Evolutionary conservation across 331 rosid genomes (phyloP), one percentile per base, ranked within the genome.

Genomic region (Ulmus americana): DNA sequence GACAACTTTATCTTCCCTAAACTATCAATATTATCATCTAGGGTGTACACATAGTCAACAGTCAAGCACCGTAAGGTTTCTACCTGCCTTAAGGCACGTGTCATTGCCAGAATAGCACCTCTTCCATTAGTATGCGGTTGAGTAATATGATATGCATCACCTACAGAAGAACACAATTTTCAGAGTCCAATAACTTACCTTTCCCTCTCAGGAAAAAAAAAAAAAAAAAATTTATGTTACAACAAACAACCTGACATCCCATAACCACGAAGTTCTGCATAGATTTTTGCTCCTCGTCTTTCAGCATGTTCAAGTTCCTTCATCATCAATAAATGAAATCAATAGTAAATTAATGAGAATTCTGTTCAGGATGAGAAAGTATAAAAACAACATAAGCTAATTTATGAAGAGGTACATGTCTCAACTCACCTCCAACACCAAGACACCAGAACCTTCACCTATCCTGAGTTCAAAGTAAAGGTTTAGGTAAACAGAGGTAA

Each of bases 61-160:
- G 47, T 61, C 16, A n/a, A 67, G n/a, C 12, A 4, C 42, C 65
- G 46, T 46, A 40, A 68, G 2, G 47, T 39, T 47, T 66, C 35
- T 69, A 92, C 98, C 98, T 85, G 98, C 81, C 69, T 82, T 62
- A 89, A 61, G 70, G 98, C 96, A 74, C 80, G 74, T 45, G 79
- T 83, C 96, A 92, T 88, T 68, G 98, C 96, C 68, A 92, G 77
- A 84, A 87, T 83, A 66, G 95, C 96, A 60, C 95, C 96, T 80
- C 94, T 85, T 81, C 98, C 98, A 61, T 87, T 84, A 75, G 43
- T 65, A 71, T 85, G 95, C 0, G 96, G 98, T 77, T 92, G 96
- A 73, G 96, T 92, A 67, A 92, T 92, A 74, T 92, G 98, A 71
- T 85, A 64, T 55, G 98, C 97, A 74, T 92, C 96, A 54, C 97